These are phyloP conservation scores for Polyrhizophydium stewartii DNA, from an alignment of 371 early-diverging fungal species.

Conservation along the genomic window DNA sequence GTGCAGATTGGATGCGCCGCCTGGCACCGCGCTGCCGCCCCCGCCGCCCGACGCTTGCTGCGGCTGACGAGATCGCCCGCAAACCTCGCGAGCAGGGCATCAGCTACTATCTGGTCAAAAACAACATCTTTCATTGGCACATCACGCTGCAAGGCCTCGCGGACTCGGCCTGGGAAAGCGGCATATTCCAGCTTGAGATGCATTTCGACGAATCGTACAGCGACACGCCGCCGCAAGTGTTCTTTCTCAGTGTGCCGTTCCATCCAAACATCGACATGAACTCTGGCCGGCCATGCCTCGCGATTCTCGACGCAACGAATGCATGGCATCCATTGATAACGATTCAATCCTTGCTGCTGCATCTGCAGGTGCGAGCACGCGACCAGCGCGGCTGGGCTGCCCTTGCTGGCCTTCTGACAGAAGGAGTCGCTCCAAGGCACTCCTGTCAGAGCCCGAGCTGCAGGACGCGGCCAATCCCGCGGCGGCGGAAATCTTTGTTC, in stretches of 20 bases:
- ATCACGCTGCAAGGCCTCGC: conserved; percentile 23
- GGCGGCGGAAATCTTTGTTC: conserved; percentile 31
- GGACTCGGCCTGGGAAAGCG: conserved; percentile 42
- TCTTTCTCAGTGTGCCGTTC: conserved; percentile 42
- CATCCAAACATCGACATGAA: conserved; percentile 46
- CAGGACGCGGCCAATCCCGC: conserved; percentile 32
- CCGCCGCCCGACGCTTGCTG: not conserved
- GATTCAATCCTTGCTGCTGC: conserved; percentile 21
- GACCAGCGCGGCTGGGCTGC: not conserved
- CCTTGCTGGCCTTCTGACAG: too few relatives aligned
- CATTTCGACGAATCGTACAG: conserved; percentile 32
- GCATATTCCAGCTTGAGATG: conserved; percentile 32
- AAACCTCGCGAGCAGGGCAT: conserved; percentile 13
- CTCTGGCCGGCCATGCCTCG: conserved; percentile 32
- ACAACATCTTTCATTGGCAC: conserved; percentile 35
- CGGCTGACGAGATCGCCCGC: not conserved
- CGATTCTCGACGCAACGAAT: conserved; percentile 25
- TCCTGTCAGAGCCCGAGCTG: conserved; percentile 34
- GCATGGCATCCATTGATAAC: conserved; percentile 29
- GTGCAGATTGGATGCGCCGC: not conserved
- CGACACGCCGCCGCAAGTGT: conserved; percentile 34
- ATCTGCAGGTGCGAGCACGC: conserved; percentile 25
- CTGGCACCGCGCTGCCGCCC: not conserved
- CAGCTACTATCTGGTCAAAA: not conserved
- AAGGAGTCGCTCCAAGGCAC: conserved; percentile 10